These are phyloP conservation scores for Phytopythium litorale DNA, from an alignment of 352 stramenopile genomes.

Conservation along the genomic window DNA sequence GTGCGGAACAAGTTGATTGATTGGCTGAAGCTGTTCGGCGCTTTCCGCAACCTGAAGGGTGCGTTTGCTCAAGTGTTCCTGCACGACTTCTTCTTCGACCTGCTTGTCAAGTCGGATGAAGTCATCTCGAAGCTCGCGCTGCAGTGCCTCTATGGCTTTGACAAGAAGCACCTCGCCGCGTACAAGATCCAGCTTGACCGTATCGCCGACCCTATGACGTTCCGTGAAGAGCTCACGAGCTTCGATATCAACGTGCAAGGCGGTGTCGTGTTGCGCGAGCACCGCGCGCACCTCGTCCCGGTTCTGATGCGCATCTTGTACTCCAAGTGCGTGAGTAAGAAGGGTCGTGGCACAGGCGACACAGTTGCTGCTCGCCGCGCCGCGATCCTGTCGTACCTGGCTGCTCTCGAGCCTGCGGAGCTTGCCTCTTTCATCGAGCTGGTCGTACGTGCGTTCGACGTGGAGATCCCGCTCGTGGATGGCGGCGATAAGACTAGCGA, in stretches of 20 bases:
- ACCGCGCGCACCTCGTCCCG: constrained; percentile 74
- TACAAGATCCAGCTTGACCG: constrained; percentile 87
- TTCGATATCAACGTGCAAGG: constrained; percentile 81
- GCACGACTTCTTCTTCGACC: constrained; percentile 82
- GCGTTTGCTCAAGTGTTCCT: constrained; percentile 77
- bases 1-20: constrained; percentile 80
- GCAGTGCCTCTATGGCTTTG: constrained; percentile 84
- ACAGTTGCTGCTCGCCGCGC: constrained; percentile 83
- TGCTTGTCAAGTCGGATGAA: constrained; percentile 89
- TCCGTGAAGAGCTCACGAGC: constrained; percentile 89
- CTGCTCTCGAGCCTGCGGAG: constrained; percentile 67
- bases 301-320: constrained; percentile 89
- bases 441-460: constrained; percentile 85
- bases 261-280: constrained; percentile 69
- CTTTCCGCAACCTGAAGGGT: constrained; percentile 86
- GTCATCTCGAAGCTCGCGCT: constrained; percentile 83
- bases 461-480: constrained; percentile 29
- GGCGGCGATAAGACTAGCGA: not conserved
- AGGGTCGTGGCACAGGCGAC: constrained; percentile 76
- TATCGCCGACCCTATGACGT: constrained; percentile 72
- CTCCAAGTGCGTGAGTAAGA: constrained; percentile 88
- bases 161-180: constrained; percentile 70
- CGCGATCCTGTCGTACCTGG: constrained; percentile 88
- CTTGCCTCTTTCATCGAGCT: constrained; percentile 87
- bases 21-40: constrained; percentile 77